Percentiles rank a stretch among this genome's conserved stretches.
Conservation (phyloP, 1,139 yeast genomes). For the Scheffersomyces quercinus region DNA sequence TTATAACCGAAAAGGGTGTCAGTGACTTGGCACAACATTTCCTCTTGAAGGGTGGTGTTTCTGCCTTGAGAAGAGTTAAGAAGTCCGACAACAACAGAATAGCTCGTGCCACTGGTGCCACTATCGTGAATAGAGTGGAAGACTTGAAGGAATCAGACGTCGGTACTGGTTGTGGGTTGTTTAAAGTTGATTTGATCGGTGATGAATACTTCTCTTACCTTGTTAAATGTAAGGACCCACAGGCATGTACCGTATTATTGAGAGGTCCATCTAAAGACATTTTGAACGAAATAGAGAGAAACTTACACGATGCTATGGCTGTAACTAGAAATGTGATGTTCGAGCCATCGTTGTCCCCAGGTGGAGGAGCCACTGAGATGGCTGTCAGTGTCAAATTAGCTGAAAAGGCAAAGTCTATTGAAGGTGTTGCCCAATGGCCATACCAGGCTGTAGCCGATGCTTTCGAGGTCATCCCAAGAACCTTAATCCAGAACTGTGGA, state of each 20-base stretch:
- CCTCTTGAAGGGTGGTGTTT: slow-evolving; percentile 87
- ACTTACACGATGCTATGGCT: slow-evolving; percentile 98
- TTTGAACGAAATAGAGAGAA: slow-evolving; percentile 93
- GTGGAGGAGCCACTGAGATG: slow-evolving; percentile 99
- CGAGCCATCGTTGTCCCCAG: slow-evolving; percentile 94
- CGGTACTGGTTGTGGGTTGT: slow-evolving; percentile 86
- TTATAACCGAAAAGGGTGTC: slow-evolving; percentile 97
- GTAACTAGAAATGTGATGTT: slow-evolving; percentile 94
- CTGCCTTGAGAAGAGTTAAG: slow-evolving; percentile 91
- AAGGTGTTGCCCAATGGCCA: slow-evolving; percentile 98
- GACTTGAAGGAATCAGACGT: slow-evolving; percentile 89
- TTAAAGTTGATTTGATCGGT: slow-evolving; percentile 92
- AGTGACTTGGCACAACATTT: slow-evolving; percentile 98
- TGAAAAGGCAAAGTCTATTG: slow-evolving; percentile 88
- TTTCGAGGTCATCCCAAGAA: slow-evolving; percentile 96
- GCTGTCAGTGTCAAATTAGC: slow-evolving; percentile 88
- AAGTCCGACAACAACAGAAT: slow-evolving; percentile 96
- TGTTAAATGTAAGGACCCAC: slow-evolving; percentile 79
- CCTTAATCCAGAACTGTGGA: slow-evolving; percentile 95
- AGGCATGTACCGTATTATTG: slow-evolving; percentile 88
- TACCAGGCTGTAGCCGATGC: slow-evolving; percentile 99
- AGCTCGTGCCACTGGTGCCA: slow-evolving; percentile 97
- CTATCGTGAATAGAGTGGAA: slow-evolving; percentile 92
- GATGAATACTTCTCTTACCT: slow-evolving; percentile 94
- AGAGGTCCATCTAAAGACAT: slow-evolving; percentile 98